These are phyloP conservation scores for Trypanosomatidae sp. DNA, from an alignment of 208 protist genomes.

Conservation along the genomic window DNA sequence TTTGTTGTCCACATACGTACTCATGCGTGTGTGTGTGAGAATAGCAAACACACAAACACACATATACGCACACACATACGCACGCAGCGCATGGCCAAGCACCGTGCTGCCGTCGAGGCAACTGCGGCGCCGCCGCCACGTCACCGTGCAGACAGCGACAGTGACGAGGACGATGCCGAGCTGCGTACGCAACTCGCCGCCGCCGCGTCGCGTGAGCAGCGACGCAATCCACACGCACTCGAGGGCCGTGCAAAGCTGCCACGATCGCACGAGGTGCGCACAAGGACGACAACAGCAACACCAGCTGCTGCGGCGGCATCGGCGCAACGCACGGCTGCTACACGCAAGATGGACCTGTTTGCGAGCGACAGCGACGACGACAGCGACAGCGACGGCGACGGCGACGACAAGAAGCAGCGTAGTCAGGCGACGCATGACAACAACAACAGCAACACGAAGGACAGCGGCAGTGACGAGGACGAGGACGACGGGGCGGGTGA, in stretches of 20 bases:
- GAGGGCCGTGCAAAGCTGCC: conserved; percentile 22
- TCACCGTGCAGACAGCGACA: conserved; percentile 9
- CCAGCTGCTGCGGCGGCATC: neutral
- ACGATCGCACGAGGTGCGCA: conserved; percentile 5
- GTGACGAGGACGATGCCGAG: conserved; percentile 1
- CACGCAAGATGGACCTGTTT: conserved; percentile 19
- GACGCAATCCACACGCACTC: conserved; percentile 59
- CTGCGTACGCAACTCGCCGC: conserved; percentile 33
- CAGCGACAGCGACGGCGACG: neutral
- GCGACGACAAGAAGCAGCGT: neutral
- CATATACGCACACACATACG: no score
- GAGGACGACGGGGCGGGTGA: conserved; percentile 3
- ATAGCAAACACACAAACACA: neutral
- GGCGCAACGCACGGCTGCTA: conserved; percentile 4
- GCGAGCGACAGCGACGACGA: conserved; percentile 6
- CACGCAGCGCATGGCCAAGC: no score
- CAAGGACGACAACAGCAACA: neutral
- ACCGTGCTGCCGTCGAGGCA: conserved; percentile 5
- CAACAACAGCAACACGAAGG: neutral
- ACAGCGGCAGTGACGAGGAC: conserved; percentile 1
- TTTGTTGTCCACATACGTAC: neutral
- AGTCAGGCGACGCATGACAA: neutral
- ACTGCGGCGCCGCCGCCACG: conserved; percentile 18
- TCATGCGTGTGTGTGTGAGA: neutral
- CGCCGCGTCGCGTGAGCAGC: conserved; percentile 22